Conservation (phyloP, 257 asterid genomes). For the Nicotiana sylvestris region DNA sequence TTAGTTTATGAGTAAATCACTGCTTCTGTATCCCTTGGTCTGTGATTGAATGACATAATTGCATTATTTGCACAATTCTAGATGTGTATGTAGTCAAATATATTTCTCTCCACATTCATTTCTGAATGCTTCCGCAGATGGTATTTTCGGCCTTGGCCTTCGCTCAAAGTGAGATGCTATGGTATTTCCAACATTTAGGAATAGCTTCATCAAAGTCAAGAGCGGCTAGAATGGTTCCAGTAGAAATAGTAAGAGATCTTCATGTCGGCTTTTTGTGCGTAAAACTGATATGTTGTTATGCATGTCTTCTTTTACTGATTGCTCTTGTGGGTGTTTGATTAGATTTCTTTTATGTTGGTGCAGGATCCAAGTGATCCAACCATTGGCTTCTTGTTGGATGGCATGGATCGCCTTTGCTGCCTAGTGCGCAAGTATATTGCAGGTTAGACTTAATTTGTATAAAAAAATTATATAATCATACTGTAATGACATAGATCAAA, state of each 20-base stretch:
- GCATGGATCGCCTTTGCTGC: constrained; percentile 94
- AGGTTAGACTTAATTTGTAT: constrained; percentile 43
- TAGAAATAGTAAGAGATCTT: constrained; percentile 72
- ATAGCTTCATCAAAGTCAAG: constrained; percentile 71
- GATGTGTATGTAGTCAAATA: neutral
- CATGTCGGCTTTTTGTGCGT: constrained; percentile 1
- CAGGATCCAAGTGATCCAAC: constrained; percentile 99
- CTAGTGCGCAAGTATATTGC: constrained; percentile 97
- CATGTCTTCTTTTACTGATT: neutral
- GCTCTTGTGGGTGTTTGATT: constrained; percentile 13
- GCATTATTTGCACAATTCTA: neutral
- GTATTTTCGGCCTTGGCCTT: constrained; percentile 96
- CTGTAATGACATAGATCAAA: too few relatives aligned
- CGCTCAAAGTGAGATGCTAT: constrained; percentile 90
- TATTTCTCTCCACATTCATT: constrained; percentile 7
- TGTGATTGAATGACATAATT: neutral
- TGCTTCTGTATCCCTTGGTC: neutral
- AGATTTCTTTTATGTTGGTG: neutral
- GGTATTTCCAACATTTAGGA: constrained; percentile 98
- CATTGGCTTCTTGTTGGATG: constrained; percentile 88
- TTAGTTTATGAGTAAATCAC: neutral
- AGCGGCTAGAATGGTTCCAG: constrained; percentile 67
- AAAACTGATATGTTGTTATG: constrained; percentile 9
- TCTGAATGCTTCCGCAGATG: constrained; percentile 66
- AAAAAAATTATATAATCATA: neutral